Percentiles rank a stretch among this genome's conserved stretches.
phyloP scores from a whole-genome alignment of 371 early-diverging fungal genomes.

The Entomophthora muscae region DNA sequence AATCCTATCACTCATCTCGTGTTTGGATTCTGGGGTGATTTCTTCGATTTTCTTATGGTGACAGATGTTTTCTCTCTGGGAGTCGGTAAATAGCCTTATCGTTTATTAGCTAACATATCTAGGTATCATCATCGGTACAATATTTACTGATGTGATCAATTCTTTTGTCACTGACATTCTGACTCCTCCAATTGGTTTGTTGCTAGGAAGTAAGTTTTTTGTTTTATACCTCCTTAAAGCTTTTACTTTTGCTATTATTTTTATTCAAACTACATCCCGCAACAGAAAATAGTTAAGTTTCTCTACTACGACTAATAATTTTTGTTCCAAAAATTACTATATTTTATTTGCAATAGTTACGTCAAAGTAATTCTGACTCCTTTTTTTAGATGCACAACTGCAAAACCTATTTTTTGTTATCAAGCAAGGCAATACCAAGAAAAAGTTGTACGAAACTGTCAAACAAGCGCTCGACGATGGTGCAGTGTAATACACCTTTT shows the following conservation, averaged over 20 bases:
- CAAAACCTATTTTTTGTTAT: conserved; percentile 7
- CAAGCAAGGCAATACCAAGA: conserved; percentile 1
- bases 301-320: too few species aligned
- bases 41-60: conserved; percentile 4
- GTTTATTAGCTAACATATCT: too few species aligned
- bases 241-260: not conserved
- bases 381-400: not conserved
- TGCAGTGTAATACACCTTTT: conserved; percentile 1
- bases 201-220: conserved; percentile 3
- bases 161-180: conserved; percentile 7
- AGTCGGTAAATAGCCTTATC: not conserved
- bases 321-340: too few species aligned
- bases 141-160: conserved; percentile 7
- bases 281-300: too few species aligned
- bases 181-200: conserved; percentile 1
- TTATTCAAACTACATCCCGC: too few species aligned
- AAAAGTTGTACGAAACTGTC: not conserved
- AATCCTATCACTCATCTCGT: not conserved
- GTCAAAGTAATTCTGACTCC: too few species aligned
- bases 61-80: conserved; percentile 6
- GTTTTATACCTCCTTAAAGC: not conserved
- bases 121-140: conserved; percentile 4
- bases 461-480: conserved; percentile 7
- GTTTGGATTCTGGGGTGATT: conserved; percentile 5
- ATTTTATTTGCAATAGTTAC: too few species aligned